Evolutionary conservation across 164 flowering plant genomes (phyloP).

Genomic region (Cinnamomum micranthum): DNA sequence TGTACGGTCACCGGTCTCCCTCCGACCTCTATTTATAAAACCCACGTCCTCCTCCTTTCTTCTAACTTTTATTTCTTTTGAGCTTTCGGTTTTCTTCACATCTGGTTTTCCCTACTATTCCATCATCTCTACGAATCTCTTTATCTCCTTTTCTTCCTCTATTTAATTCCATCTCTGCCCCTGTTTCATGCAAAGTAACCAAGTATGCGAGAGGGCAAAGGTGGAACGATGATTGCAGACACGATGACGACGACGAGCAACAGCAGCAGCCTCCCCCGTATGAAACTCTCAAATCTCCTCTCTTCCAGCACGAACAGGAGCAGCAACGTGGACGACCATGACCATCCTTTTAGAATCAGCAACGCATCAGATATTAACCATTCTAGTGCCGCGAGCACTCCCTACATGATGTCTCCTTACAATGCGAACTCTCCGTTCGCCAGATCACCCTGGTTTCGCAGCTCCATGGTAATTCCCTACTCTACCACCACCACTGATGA

Average conservation of each 20-base stretch:
- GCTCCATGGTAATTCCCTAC: constrained; percentile 13
- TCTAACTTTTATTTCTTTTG: background rate
- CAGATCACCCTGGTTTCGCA: constrained; percentile 42
- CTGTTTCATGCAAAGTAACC: background rate
- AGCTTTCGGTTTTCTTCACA: constrained; percentile 4
- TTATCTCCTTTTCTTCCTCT: background rate
- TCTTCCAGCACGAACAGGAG: constrained; percentile 21
- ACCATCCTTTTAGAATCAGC: constrained; percentile 15
- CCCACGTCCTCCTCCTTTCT: background rate
- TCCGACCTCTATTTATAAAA: no score
- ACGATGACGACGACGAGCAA: background rate
- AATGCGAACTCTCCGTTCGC: constrained; percentile 30
- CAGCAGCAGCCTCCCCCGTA: background rate
- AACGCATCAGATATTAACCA: constrained; percentile 7
- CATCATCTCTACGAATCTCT: no score
- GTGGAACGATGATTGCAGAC: background rate
- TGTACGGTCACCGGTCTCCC: no score
- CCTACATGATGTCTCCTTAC: constrained; percentile 47
- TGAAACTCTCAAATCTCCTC: constrained; percentile 17
- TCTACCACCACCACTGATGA: constrained; percentile 25
- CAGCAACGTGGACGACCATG: constrained; percentile 10
- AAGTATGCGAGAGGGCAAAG: background rate
- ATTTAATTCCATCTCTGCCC: background rate
- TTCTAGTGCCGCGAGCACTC: constrained; percentile 30
- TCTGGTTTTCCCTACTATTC: background rate